Conservation (phyloP, 2,329 filamentous ascomycete genomes). For the Stagonosporopsis rhizophila region DNA sequence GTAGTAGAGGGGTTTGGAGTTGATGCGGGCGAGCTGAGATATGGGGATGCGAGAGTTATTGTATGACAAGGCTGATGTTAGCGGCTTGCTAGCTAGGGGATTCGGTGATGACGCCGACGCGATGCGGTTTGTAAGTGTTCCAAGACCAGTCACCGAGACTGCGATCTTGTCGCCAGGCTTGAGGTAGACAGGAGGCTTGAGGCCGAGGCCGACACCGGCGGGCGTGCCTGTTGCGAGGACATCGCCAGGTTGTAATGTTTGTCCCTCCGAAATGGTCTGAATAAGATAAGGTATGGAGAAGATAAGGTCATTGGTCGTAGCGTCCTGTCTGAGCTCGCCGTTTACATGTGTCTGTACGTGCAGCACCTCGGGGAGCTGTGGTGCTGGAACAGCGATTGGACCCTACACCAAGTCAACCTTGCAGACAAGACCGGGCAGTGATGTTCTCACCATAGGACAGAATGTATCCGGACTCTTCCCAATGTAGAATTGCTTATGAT, state of each 20-base stretch:
- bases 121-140: constrained; percentile 38
- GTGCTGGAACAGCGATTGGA: constrained; percentile 59
- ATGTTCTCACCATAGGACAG: constrained; percentile 58
- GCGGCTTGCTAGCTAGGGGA: constrained; percentile 31
- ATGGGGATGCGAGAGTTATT: constrained; percentile 37
- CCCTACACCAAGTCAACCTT: constrained; percentile 44
- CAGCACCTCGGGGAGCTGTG: constrained; percentile 54
- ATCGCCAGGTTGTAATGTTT: constrained; percentile 54
- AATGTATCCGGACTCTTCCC: constrained; percentile 64
- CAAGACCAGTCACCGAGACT: constrained; percentile 35
- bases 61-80: neutral
- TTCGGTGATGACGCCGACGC: constrained; percentile 52
- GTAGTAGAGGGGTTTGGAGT: constrained; percentile 54
- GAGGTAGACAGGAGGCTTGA: constrained; percentile 45
- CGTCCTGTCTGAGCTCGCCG: constrained; percentile 56
- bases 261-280: constrained; percentile 56
- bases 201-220: constrained; percentile 49
- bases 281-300: constrained; percentile 57
- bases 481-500: constrained; percentile 67
- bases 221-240: constrained; percentile 61
- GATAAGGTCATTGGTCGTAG: constrained; percentile 54
- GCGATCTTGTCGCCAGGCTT: constrained; percentile 33
- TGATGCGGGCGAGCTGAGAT: constrained; percentile 48
- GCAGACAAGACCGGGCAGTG: neutral
- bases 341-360: constrained; percentile 57